Conservation (phyloP, 495 filamentous ascomycete species). For the Talaromyces adpressus region DNA sequence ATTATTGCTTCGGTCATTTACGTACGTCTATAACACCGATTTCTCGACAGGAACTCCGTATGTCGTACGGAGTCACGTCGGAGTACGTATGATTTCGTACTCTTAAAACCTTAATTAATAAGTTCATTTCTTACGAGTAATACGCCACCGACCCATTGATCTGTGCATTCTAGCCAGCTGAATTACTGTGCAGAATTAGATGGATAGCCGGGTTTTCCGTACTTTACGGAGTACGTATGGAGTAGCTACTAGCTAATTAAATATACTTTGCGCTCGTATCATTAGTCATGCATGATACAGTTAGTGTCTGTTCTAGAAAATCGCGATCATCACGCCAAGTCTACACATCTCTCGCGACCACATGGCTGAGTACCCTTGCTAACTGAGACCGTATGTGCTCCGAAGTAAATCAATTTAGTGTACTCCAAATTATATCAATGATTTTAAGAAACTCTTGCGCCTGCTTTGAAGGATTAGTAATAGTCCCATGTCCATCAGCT, state of each 20-base stretch:
- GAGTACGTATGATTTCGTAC: neutral
- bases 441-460: neutral
- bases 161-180: neutral
- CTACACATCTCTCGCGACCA: conserved; percentile 1
- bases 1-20: neutral
- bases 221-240: neutral
- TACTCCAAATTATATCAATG: neutral
- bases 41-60: neutral
- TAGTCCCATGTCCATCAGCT: neutral
- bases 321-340: conserved; percentile 3
- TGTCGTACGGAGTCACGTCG: no score
- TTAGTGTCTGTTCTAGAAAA: neutral
- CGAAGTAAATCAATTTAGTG: neutral
- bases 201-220: neutral
- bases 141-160: neutral
- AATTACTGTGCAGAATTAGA: neutral
- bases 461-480: neutral
- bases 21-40: neutral
- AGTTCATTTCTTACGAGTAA: neutral
- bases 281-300: neutral
- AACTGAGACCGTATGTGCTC: neutral
- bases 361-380: neutral
- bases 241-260: neutral
- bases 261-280: neutral
- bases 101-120: neutral